These are phyloP conservation scores for Phytophthora tubulina DNA, from an alignment of 352 stramenopile genomes.

Conservation along the genomic window DNA sequence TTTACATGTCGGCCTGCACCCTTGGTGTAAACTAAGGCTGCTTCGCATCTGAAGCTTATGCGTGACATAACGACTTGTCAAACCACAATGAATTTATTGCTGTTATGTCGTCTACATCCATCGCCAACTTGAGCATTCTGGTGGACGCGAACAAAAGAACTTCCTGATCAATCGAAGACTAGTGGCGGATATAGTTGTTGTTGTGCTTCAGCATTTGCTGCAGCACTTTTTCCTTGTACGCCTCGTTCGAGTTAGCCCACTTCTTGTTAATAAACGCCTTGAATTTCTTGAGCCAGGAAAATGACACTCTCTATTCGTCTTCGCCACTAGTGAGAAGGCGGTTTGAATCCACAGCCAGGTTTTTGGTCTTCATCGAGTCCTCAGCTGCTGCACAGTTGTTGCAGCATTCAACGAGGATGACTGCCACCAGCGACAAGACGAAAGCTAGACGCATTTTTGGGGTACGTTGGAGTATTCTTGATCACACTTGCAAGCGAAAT, in stretches of 20 bases:
- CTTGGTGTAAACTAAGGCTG: no score
- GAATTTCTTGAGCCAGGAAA: neutral
- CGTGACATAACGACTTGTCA: neutral
- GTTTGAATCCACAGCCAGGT: neutral
- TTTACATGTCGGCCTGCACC: constrained; percentile 9
- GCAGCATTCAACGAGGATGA: neutral
- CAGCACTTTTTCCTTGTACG: neutral
- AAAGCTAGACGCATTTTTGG: neutral
- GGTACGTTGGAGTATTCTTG: neutral
- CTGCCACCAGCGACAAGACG: neutral
- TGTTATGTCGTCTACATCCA: no score
- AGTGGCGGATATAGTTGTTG: neutral
- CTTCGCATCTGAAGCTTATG: neutral
- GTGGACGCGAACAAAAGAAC: no score
- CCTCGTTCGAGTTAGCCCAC: neutral
- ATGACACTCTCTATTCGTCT: neutral
- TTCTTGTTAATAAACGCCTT: neutral
- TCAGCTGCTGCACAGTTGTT: neutral
- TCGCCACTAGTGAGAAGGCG: neutral
- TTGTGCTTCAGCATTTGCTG: neutral
- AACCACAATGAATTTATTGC: no score
- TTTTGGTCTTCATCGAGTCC: neutral
- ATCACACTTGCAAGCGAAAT: neutral
- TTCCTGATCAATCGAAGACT: neutral
- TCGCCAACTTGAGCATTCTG: no score